Base-by-base conservation (phyloP, 2,329 filamentous ascomycete genomes). In the Fusarium nygamai region DNA sequence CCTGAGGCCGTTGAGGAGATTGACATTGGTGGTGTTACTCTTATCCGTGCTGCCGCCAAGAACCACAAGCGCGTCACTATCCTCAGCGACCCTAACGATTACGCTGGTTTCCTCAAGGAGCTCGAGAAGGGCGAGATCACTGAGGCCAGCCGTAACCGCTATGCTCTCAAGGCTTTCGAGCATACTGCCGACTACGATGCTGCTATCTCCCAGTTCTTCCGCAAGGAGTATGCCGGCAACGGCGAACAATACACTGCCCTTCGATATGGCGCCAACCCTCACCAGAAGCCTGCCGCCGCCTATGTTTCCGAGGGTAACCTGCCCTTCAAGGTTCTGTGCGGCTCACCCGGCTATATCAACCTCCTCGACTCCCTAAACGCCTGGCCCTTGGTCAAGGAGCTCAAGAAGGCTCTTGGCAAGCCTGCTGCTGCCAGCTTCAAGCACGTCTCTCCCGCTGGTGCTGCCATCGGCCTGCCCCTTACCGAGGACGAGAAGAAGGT, bases 1-100 rank as follows among this genome's bases (percentile, higher is more conserved):
- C 91, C 94, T 59, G 96, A 99, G 86, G 96, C 96, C 59, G 96
- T 99, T 44, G 96, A 99, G 86, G 96, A 99, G 87, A 97, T 99
- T 80, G 96, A 99, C 85, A 98, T 99, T 82, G 96, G 95, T 76
- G 96, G 96, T 79, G 96, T 99, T 60, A 99, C 96, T 44, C 92
- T 99, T 71, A 94, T 99, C 81, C 93, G 96, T 75, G 96, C 96
- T 64, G 96, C 96, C 33, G 96, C 96, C 78, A 99, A 99, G 91
- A 99, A 99, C 88, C 96, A 99, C 87, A 88, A 92, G 75, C 92
- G 96, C 67, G 96, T 99, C 70, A 98, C 95, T 73, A 98, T 98
- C 82, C 92, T 99, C 76, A 98, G 94, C 80, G 96, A 98, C 84
- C 96, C 96, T 59, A 88, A 88, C 71, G 96, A 99, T 86, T 99